Conservation (phyloP, 2,329 filamentous ascomycete species). For the Aspergillus ochraceoroseus region DNA sequence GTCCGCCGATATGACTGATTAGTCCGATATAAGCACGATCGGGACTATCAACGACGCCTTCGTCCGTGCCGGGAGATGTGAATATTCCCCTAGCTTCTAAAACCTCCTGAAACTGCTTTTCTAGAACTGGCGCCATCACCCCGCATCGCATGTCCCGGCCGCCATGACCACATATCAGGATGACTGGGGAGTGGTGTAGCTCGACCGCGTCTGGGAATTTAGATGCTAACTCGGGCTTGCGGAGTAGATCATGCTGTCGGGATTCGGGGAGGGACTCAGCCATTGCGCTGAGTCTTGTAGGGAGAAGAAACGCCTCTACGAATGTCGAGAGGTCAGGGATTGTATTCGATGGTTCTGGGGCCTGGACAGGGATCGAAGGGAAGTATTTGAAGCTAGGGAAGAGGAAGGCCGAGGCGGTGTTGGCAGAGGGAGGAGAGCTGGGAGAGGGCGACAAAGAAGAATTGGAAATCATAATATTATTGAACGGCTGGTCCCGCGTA, state of each 20-base stretch:
- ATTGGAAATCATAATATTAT: conserved; percentile 72
- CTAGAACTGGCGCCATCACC: conserved; percentile 67
- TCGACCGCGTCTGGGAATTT: conserved; percentile 59
- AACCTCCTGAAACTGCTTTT: conserved; percentile 60
- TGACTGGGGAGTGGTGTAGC: conserved; percentile 52
- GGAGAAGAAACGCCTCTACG: conserved; percentile 41
- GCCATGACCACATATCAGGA: conserved; percentile 85
- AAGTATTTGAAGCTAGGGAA: conserved; percentile 81
- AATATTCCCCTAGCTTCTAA: conserved; percentile 30
- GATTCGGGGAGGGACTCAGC: conserved; percentile 30
- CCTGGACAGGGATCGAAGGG: conserved; percentile 61
- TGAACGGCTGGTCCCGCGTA: conserved; percentile 70
- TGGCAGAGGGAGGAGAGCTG: conserved; percentile 17
- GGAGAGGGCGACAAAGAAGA: conserved; percentile 64
- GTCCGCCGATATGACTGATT: conserved; percentile 83
- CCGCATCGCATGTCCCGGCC: conserved; percentile 79
- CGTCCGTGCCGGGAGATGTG: conserved; percentile 19
- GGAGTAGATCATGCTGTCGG: conserved; percentile 34
- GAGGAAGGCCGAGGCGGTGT: conserved; percentile 60
- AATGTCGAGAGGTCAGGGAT: conserved; percentile 43
- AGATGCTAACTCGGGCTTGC: conserved; percentile 48
- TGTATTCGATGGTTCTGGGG: conserved; percentile 40
- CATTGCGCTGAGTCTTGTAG: conserved; percentile 32
- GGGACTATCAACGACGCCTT: conserved; percentile 26
- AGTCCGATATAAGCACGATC: conserved; percentile 38